A percentile compares a stretch with the other conserved stretches of the same genome.
phyloP scores from a whole-genome alignment of 352 stramenopile species.

The Detonula confervacea region DNA sequence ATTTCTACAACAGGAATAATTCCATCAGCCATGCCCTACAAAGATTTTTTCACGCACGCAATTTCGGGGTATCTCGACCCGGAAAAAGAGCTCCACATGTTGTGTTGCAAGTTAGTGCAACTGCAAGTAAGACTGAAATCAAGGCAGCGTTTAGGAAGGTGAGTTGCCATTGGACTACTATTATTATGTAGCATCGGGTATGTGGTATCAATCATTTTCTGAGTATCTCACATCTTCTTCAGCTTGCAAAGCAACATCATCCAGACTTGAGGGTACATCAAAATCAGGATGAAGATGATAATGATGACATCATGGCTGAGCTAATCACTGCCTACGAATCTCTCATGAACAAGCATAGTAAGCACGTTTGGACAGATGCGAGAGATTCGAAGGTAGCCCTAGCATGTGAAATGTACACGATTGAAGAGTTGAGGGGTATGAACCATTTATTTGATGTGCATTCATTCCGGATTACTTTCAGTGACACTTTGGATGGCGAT shows the following conservation, averaged over 20 bases:
- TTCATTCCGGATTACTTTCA: constrained; percentile 28
- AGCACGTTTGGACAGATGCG: constrained; percentile 8
- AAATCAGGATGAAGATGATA: neutral
- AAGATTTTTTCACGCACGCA: neutral
- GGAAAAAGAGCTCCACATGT: constrained; percentile 23
- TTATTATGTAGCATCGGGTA: no score
- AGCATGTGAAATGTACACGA: constrained; percentile 46
- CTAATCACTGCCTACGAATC: constrained; percentile 44
- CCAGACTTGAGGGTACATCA: constrained; percentile 35
- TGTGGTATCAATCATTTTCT: no score
- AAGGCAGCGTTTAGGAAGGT: constrained; percentile 46
- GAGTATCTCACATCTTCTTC: neutral
- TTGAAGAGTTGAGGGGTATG: constrained; percentile 33
- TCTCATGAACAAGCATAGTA: constrained; percentile 32
- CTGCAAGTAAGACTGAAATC: constrained; percentile 37
- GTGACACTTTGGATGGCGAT: constrained; percentile 12
- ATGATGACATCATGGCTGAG: constrained; percentile 28
- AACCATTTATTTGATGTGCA: constrained; percentile 33
- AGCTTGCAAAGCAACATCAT: constrained; percentile 50
- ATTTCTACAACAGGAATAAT: no score
- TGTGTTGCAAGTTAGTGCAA: constrained; percentile 28
- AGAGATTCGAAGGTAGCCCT: constrained; percentile 37
- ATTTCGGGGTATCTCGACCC: neutral
- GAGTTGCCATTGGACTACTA: neutral
- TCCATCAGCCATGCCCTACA: neutral